phyloP scores from a whole-genome alignment of 768 basidiomycete species.

The Agaricus sinodeliciosus region DNA sequence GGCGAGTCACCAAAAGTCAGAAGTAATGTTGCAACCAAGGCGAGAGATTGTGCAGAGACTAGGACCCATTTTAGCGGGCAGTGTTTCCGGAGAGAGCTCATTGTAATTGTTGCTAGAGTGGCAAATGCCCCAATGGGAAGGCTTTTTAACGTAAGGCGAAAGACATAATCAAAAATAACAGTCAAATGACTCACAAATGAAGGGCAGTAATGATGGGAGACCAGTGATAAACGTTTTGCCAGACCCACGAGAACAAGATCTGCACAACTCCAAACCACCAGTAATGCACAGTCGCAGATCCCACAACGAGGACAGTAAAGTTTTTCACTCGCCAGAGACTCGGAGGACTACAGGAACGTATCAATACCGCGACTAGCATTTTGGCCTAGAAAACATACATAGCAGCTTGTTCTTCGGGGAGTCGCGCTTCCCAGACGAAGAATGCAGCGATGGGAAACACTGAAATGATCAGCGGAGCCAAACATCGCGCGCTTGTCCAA shows the following conservation, averaged over 20 bases:
- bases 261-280: slow-evolving; percentile 33
- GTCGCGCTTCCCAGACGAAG: slow-evolving; percentile 38
- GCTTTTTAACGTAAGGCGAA: slow-evolving; percentile 12
- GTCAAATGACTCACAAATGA: slow-evolving; percentile 22
- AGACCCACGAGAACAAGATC: slow-evolving; percentile 24
- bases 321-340: slow-evolving; percentile 31
- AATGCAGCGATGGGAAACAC: slow-evolving; percentile 30
- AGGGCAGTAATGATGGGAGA: slow-evolving; percentile 28
- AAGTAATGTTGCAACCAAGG: slow-evolving; percentile 29
- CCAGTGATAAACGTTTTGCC: slow-evolving; percentile 31
- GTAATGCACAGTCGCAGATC: slow-evolving; percentile 28
- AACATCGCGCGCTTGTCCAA: slow-evolving; percentile 36
- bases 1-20: slow-evolving; percentile 31
- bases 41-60: slow-evolving; percentile 28
- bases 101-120: slow-evolving; percentile 26
- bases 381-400: slow-evolving; percentile 21
- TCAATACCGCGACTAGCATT: neutral
- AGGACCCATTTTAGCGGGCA: slow-evolving; percentile 36
- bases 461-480: slow-evolving; percentile 37
- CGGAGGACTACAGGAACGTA: slow-evolving; percentile 12
- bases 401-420: slow-evolving; percentile 31
- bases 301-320: slow-evolving; percentile 27
- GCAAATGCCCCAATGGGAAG: slow-evolving; percentile 32
- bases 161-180: neutral
- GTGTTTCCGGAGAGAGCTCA: slow-evolving; percentile 23